phyloP scores from a whole-genome alignment of 345 rosid genomes.

The Cardamine occulta region DNA sequence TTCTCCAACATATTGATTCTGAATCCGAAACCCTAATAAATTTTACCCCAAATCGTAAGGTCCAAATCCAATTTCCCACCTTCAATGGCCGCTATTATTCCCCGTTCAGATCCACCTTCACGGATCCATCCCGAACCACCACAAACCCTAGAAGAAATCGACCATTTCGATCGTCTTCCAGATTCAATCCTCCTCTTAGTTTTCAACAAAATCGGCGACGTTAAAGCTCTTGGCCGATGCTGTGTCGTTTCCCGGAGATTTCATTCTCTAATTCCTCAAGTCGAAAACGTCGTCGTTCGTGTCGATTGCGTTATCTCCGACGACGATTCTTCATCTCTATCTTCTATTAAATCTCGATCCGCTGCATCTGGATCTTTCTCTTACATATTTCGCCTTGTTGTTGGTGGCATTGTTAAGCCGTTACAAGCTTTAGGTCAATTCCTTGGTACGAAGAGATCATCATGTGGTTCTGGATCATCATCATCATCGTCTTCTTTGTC shows the following conservation, averaged over 20 bases:
- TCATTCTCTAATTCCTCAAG: conserved; percentile 75
- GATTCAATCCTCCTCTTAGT: conserved; percentile 76
- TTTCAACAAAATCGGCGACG: conserved; percentile 88
- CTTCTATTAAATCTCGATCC: conserved; percentile 63
- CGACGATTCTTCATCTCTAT: conserved; percentile 48
- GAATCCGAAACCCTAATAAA: conserved; percentile 21
- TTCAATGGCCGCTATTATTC: conserved; percentile 32
- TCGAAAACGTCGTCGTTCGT: conserved; percentile 82
- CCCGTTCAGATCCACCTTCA: conserved; percentile 60
- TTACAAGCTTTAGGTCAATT: conserved; percentile 73
- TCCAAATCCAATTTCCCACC: not conserved
- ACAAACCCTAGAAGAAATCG: conserved; percentile 41
- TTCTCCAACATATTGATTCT: conserved; percentile 27
- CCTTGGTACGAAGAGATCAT: conserved; percentile 58
- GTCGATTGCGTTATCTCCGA: conserved; percentile 96
- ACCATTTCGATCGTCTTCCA: conserved; percentile 89
- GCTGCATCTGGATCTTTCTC: conserved; percentile 47
- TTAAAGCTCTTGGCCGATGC: conserved; percentile 93
- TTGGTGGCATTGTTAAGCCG: conserved; percentile 80
- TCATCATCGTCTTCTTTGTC: conserved; percentile 37
- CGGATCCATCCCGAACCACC: conserved; percentile 59
- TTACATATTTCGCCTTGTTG: conserved; percentile 54
- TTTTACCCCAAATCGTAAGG: not conserved
- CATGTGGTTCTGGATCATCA: conserved; percentile 27
- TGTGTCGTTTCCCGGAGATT: conserved; percentile 80